A percentile compares a stretch with the other conserved stretches of the same genome.
These are phyloP conservation scores for Exophiala dermatitidis DNA, from an alignment of 2,329 filamentous ascomycete genomes.

Conservation along the genomic window DNA sequence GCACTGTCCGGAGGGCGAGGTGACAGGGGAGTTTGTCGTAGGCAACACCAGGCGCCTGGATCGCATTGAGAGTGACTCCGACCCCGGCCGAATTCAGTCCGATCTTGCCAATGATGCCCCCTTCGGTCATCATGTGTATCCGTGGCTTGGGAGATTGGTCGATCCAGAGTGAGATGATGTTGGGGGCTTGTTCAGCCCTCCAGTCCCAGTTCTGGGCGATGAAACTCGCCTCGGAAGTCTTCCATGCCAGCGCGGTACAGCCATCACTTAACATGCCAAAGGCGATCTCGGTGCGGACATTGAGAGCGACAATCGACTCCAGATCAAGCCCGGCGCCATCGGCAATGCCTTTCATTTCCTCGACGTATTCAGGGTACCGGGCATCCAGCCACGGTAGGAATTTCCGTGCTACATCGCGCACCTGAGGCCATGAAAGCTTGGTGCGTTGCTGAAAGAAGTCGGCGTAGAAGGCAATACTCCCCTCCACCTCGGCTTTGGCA, in stretches of 20 bases:
- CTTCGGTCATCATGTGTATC: conserved; percentile 52
- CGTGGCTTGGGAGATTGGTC: conserved; percentile 39
- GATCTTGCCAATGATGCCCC: conserved; percentile 53
- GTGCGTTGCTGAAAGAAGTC: conserved; percentile 26
- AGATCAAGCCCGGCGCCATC: conserved; percentile 44
- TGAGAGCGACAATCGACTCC: conserved; percentile 50
- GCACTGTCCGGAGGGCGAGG: conserved; percentile 47
- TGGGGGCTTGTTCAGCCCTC: conserved; percentile 43
- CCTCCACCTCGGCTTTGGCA: conserved; percentile 27
- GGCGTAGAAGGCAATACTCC: conserved; percentile 30
- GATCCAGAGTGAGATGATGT: conserved; percentile 47
- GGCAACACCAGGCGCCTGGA: conserved; percentile 45
- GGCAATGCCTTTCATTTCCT: conserved; percentile 42
- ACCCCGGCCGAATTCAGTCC: conserved; percentile 50
- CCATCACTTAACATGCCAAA: conserved; percentile 53
- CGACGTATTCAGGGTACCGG: conserved; percentile 30
- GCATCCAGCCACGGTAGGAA: conserved; percentile 39
- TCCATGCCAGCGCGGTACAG: conserved; percentile 51
- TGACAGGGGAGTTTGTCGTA: conserved; percentile 46
- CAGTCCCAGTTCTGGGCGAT: conserved; percentile 55
- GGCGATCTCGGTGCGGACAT: conserved; percentile 54
- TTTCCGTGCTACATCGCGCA: conserved; percentile 39
- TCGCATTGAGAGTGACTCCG: conserved; percentile 51
- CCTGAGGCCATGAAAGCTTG: conserved; percentile 42
- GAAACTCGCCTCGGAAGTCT: conserved; percentile 35